A percentile compares a stretch with the other conserved stretches of the same genome.
These are phyloP conservation scores for Colletotrichum liaoningense DNA, from an alignment of 2,329 filamentous ascomycete genomes.

Conservation along the genomic window DNA sequence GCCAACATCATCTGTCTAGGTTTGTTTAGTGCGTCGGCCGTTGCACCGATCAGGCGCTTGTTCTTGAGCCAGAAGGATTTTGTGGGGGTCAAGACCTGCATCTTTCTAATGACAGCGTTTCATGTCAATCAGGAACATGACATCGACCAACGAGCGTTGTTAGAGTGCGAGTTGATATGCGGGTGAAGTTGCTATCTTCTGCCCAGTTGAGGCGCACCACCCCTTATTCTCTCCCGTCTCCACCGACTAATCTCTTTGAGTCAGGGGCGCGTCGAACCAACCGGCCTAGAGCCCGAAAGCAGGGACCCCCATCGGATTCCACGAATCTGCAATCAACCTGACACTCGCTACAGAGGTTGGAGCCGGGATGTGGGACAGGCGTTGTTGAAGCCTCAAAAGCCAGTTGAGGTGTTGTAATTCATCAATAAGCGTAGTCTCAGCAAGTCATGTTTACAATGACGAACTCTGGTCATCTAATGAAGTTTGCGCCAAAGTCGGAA, in stretches of 20 bases:
- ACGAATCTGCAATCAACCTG: slow-evolving; percentile 21
- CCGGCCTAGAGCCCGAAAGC: background rate
- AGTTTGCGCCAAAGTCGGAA: slow-evolving; percentile 3
- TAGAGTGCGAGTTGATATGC: slow-evolving; percentile 9
- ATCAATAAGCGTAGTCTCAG: background rate
- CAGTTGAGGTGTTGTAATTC: background rate
- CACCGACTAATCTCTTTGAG: slow-evolving; percentile 27
- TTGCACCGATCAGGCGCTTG: background rate
- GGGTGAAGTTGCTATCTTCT: slow-evolving; percentile 10
- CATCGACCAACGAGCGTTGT: background rate
- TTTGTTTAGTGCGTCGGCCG: slow-evolving; percentile 4
- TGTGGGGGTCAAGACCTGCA: background rate
- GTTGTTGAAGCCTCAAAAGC: background rate
- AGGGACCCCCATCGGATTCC: slow-evolving; percentile 15
- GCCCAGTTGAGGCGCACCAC: slow-evolving; percentile 8
- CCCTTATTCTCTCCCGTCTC: slow-evolving; percentile 11
- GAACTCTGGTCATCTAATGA: slow-evolving; percentile 1
- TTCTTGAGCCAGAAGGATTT: background rate
- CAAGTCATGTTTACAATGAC: background rate
- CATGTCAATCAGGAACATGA: slow-evolving; percentile 3
- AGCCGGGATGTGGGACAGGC: slow-evolving; percentile 9
- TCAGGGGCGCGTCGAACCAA: background rate
- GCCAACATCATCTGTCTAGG: background rate
- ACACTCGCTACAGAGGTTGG: slow-evolving; percentile 1
- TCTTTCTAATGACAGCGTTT: slow-evolving; percentile 16